Evolutionary conservation across 345 rosid genomes (phyloP).

Genomic region (Cardamine resedifolia): DNA sequence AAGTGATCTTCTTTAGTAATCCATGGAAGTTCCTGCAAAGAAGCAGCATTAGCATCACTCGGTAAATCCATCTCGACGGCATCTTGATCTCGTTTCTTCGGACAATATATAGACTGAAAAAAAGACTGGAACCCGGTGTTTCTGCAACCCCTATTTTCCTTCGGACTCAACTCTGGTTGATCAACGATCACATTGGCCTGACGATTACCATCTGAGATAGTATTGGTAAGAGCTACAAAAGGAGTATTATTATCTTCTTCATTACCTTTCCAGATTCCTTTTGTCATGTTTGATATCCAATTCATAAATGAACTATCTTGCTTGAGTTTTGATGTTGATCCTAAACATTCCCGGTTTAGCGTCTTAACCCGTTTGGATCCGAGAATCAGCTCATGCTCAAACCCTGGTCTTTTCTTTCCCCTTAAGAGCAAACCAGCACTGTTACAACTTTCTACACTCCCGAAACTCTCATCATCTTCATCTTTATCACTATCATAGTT

Average conservation of each 20-base stretch:
- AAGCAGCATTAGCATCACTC: conserved; percentile 43
- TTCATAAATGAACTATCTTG: conserved; percentile 85
- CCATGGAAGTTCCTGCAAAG: conserved; percentile 43
- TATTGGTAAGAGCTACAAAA: conserved; percentile 43
- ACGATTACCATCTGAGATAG: conserved; percentile 33
- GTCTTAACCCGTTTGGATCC: conserved; percentile 66
- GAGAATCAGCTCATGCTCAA: conserved; percentile 51
- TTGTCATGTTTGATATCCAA: conserved; percentile 89
- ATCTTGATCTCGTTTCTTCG: conserved; percentile 42
- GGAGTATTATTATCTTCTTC: conserved; percentile 42
- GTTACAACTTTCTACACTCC: conserved; percentile 89
- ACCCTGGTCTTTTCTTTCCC: conserved; percentile 51
- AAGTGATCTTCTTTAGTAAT: conserved; percentile 41
- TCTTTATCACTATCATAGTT: conserved; percentile 36
- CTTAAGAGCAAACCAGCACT: conserved; percentile 48
- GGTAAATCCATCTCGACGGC: conserved; percentile 37
- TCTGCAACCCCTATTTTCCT: conserved; percentile 34
- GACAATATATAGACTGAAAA: conserved; percentile 70
- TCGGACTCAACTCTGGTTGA: conserved; percentile 26
- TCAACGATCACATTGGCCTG: conserved; percentile 34
- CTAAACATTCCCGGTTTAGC: conserved; percentile 47
- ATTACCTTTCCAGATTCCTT: conserved; percentile 57
- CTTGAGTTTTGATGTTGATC: conserved; percentile 50
- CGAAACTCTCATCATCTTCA: conserved; percentile 55
- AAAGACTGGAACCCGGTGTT: conserved; percentile 71